Percentiles rank a stretch among this genome's conserved stretches.
Conservation (phyloP, 2,329 filamentous ascomycete species). For the Aspergillus caelatus region DNA sequence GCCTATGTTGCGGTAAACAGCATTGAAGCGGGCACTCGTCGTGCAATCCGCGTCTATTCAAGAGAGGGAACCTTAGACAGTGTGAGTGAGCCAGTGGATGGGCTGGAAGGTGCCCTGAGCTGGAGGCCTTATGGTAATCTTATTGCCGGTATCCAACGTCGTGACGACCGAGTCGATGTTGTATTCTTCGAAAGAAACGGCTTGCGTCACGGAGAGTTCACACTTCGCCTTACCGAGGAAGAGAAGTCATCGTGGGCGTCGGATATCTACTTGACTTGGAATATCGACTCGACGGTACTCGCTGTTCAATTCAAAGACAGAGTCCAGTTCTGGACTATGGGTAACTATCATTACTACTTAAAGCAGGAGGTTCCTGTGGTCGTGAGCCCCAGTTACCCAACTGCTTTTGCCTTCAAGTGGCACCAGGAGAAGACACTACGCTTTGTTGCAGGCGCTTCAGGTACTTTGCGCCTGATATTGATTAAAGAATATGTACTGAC, state of each 20-base stretch:
- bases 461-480: slow-evolving; percentile 37
- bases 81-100: slow-evolving; percentile 91
- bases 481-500: slow-evolving; percentile 13
- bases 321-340: slow-evolving; percentile 94
- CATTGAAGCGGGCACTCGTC: slow-evolving; percentile 68
- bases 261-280: slow-evolving; percentile 77
- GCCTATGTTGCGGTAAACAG: slow-evolving; percentile 86
- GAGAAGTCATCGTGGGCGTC: slow-evolving; percentile 59
- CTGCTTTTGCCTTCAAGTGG: slow-evolving; percentile 59
- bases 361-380: slow-evolving; percentile 77
- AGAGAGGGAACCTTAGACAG: slow-evolving; percentile 89
- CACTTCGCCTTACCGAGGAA: slow-evolving; percentile 67
- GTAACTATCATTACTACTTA: slow-evolving; percentile 97
- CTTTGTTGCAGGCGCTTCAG: slow-evolving; percentile 58
- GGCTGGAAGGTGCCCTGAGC: slow-evolving; percentile 81
- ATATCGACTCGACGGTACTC: slow-evolving; percentile 86
- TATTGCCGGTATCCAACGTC: slow-evolving; percentile 79
- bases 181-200: slow-evolving; percentile 97
- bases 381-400: slow-evolving; percentile 24
- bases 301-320: slow-evolving; percentile 75
- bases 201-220: slow-evolving; percentile 93
- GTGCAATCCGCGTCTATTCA: slow-evolving; percentile 86
- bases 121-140: slow-evolving; percentile 92
- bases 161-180: slow-evolving; percentile 71
- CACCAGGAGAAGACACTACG: slow-evolving; percentile 82